Conservation (phyloP, 2,329 filamentous ascomycete species). For the Curvularia spicifera region DNA sequence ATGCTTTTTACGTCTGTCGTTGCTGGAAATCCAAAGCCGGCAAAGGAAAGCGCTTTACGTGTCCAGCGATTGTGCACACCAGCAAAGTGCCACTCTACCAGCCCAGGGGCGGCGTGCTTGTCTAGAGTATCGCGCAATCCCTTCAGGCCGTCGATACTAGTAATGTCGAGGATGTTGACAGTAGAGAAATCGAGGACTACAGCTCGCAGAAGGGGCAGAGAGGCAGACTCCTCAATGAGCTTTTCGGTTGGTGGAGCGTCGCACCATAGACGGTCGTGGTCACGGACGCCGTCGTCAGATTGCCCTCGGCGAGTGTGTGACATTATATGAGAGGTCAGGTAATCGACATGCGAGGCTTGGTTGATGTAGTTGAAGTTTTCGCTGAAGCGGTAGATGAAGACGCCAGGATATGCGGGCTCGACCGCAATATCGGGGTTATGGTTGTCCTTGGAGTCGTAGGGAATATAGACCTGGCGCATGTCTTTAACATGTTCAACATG, state of each 20-base stretch:
- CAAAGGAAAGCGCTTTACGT: conserved; percentile 61
- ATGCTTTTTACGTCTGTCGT: conserved; percentile 6
- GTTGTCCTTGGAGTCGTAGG: conserved; percentile 61
- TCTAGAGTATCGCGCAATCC: conserved; percentile 63
- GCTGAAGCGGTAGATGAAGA: conserved; percentile 93
- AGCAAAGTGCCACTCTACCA: conserved; percentile 56
- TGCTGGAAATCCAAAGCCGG: conserved; percentile 59
- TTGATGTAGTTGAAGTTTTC: conserved; percentile 96
- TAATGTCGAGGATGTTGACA: conserved; percentile 64
- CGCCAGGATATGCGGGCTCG: conserved; percentile 75
- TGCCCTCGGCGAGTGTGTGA: conserved; percentile 41
- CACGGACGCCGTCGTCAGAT: conserved; percentile 27
- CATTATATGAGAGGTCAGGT: conserved; percentile 72
- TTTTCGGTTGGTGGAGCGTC: conserved; percentile 51
- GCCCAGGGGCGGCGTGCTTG: conserved; percentile 53
- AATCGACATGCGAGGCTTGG: conserved; percentile 81
- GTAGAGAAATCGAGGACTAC: conserved; percentile 63
- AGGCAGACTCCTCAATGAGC: conserved; percentile 13
- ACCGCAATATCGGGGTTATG: conserved; percentile 58
- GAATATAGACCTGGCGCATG: conserved; percentile 29
- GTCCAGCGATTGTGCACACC: conserved; percentile 63
- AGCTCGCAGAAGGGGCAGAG: conserved; percentile 59
- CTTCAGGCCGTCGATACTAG: conserved; percentile 61
- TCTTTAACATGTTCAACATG: neutral
- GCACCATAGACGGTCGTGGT: conserved; percentile 62